Base-by-base conservation (phyloP, 2,329 filamentous ascomycete genomes). In the Paraconiothyrium sp. region DNA sequence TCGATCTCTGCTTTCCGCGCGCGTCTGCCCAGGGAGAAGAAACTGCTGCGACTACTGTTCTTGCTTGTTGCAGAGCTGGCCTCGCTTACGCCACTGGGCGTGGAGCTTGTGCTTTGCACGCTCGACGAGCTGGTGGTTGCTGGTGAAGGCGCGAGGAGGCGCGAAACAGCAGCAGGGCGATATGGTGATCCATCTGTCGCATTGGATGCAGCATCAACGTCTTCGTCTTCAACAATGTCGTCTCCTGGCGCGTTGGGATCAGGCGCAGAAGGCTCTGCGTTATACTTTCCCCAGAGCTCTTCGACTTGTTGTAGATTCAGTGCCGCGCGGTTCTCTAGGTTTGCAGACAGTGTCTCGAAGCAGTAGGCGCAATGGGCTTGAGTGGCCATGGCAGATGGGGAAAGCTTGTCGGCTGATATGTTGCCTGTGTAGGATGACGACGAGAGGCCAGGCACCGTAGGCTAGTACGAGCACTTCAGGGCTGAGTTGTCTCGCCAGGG, bases 321-420 rank as follows among this genome's bases (percentile, higher is more conserved):
- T 11, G 91, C 82, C 61, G 89, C 84, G 64, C 90, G 89, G 66
- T 86, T 82, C 68, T 92, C 87, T 68, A 97, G 92, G 63, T 89
- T 87, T 57, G 94, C 90, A 54, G 88, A 85, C 41, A 99, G 88
- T 44, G 85, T 85, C 81, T 99, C 95, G 84, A 99, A 98, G 83
- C 94, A 97, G 80, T 90, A 94, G 73, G 94, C 89, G 80, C 94
- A 97, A 80, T 98, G 94, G 62, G 90, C 90, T 71, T 87, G 81
- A 60, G 91, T 90, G 52, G 95, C 94, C 94, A 98, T 98, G 57
- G 48, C 66, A 60, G 41, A 48, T 30, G 39, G 16, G 54, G 52
- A 47, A 57, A 55, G 37, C 22, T 61, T 30, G 55, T 48, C 48
- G 30, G 43, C 47, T 30, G 11, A 24, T 24, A 32, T 41, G 35